Conservation (phyloP, 1,284 basidiomycete species). For the Caloboletus firmus region DNA sequence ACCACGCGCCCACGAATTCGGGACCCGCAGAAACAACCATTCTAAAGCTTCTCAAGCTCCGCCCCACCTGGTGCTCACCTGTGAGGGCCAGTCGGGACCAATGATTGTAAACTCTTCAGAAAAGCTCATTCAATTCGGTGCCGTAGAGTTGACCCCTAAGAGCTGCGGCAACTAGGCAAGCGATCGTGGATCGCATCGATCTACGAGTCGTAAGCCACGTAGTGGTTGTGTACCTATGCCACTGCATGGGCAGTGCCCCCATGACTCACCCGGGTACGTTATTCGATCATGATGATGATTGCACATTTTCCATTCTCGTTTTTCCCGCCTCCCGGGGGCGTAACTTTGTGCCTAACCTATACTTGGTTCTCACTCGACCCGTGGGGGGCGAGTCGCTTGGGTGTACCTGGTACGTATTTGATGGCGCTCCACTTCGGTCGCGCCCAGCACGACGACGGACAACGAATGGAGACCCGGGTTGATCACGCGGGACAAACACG, state of each 20-base stretch:
- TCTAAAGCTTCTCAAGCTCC: background rate
- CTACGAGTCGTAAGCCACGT: slow-evolving; percentile 2
- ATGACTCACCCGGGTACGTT: slow-evolving; percentile 5
- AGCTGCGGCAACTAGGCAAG: background rate
- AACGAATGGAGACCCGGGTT: background rate
- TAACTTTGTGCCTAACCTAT: slow-evolving; percentile 21
- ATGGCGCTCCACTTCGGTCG: background rate
- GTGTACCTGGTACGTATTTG: slow-evolving; percentile 6
- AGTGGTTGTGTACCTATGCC: too few relatives aligned
- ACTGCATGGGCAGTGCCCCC: background rate
- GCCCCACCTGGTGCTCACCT: background rate
- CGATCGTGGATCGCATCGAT: slow-evolving; percentile 21
- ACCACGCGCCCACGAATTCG: background rate
- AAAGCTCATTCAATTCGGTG: background rate
- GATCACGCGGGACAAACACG: slow-evolving; percentile 5
- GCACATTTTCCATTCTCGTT: background rate
- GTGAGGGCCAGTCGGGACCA: background rate
- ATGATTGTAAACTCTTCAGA: background rate
- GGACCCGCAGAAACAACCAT: background rate
- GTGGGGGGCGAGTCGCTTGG: slow-evolving; percentile 8
- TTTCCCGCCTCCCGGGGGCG: slow-evolving; percentile 5
- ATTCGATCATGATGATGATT: slow-evolving; percentile 14
- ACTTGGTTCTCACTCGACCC: slow-evolving; percentile 4
- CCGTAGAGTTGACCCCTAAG: slow-evolving; percentile 12
- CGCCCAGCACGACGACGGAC: slow-evolving; percentile 1